Base-by-base conservation (phyloP, 2,329 filamentous ascomycete species). In the Trichoderma polysporum region DNA sequence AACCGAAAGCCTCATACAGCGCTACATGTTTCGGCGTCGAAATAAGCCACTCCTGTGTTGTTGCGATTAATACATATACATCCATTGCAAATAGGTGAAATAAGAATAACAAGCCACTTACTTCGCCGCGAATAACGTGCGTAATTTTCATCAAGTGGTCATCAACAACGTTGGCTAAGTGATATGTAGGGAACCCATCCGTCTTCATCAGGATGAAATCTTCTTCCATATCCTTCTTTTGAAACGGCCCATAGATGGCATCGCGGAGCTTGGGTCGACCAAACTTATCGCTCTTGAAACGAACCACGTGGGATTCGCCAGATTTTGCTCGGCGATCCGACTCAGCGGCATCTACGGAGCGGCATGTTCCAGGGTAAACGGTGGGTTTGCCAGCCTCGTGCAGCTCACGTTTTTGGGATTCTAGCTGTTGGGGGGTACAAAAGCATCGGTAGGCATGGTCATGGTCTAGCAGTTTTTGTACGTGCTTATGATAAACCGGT, bases 71-170 rank as follows among this genome's bases (percentile, higher is more conserved):
- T 31, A 13, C 7, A 25, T 29, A 5, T 12, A n/a, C 9, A 37
- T 33, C 27, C n/a, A 1, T 17, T 3, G 29, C 29, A 60, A 41
- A 22, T 4, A 15, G 15, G 1, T n/a, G n/a, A 33, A 2, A 13
- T 27, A n/a, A 39, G 27, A 22, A 35, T 25, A n/a, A 29, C 3
- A 4, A 9, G 1, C n/a, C 10, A 78, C 85, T 73, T 79, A 91
- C 90, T 29, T 91, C 90, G 62, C 94, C 95, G 49, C 95, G 89
- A 67, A 99, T 91, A 15, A 99, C 95, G 78, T 98, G 94, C 0
- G 94, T 97, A 71, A 99, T 96, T 68, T 92, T 82, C 95, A 99
- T 99, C 68, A 91, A 83, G 77, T 97, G 92, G 74, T 99, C 95
- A 75, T 99, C 95, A 4, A 99, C 90, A 9, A 99, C 94, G 74